Evolutionary conservation across 2,329 filamentous ascomycete genomes (phyloP).

Genomic region (Aureobasidium sp.): DNA sequence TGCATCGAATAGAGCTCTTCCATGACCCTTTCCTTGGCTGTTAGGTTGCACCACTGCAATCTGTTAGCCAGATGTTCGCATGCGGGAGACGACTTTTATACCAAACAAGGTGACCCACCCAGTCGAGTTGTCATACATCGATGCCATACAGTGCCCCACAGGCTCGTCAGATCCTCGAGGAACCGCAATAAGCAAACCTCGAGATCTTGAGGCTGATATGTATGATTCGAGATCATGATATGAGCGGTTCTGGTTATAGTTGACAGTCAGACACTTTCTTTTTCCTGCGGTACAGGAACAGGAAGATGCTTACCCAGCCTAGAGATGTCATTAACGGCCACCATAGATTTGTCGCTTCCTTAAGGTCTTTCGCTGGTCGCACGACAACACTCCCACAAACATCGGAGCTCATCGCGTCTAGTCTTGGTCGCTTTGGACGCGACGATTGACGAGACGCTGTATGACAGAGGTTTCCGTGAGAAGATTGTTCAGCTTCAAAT

Average conservation of each 20-base stretch:
- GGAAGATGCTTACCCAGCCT: neutral
- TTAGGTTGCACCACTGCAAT: constrained; percentile 24
- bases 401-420: too few species aligned
- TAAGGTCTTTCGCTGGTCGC: neutral
- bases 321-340: neutral
- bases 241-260: constrained; percentile 27
- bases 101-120: constrained; percentile 35
- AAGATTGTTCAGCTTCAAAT: neutral
- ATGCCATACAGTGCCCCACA: constrained; percentile 28
- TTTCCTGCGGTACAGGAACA: neutral
- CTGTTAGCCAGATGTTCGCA: neutral
- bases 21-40: constrained; percentile 29
- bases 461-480: too few species aligned
- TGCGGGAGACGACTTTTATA: neutral
- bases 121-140: constrained; percentile 30
- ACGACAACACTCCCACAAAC: neutral
- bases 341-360: neutral
- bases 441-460: neutral
- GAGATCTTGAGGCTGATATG: constrained; percentile 23
- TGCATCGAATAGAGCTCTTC: constrained; percentile 27
- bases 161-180: constrained; percentile 23
- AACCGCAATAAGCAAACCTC: constrained; percentile 29
- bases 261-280: neutral
- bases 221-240: constrained; percentile 29
- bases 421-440: neutral